These are phyloP conservation scores for Citrus mangshanensis DNA, from an alignment of 345 rosid genomes.

Conservation along the genomic window DNA sequence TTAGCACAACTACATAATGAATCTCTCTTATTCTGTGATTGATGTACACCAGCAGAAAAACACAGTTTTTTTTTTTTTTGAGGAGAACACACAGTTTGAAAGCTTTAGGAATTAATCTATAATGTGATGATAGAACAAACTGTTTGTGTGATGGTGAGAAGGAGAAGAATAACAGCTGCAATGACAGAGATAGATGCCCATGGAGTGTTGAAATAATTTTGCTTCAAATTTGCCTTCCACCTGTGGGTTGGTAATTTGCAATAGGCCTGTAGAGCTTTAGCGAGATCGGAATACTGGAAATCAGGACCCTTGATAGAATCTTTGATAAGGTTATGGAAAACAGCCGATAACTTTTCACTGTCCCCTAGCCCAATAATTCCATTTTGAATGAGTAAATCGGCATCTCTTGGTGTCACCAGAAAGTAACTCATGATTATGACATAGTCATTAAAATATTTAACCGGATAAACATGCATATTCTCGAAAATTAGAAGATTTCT, in stretches of 20 bases:
- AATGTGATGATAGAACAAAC: not conserved
- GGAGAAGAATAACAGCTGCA: slow-evolving; percentile 15
- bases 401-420: slow-evolving; percentile 8
- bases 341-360: not conserved
- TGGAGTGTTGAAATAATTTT: slow-evolving; percentile 22
- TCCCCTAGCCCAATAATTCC: slow-evolving; percentile 2
- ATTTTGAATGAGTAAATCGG: slow-evolving; percentile 4
- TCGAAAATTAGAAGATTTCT: not conserved
- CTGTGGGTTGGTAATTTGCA: not conserved
- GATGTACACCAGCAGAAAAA: no score
- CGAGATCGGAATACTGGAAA: not conserved
- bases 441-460: not conserved
- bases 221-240: slow-evolving; percentile 15
- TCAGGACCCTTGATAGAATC: not conserved
- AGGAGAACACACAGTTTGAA: no score
- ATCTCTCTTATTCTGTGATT: no score
- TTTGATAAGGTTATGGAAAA: slow-evolving; percentile 8
- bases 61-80: no score
- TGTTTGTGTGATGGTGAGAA: slow-evolving; percentile 19
- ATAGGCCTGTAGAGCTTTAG: not conserved
- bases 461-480: not conserved
- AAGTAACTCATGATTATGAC: not conserved
- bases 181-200: slow-evolving; percentile 23
- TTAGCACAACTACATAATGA: no score
- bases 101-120: not conserved